These are phyloP conservation scores for Simplicillium sp. DNA, from an alignment of 2,329 filamentous ascomycete genomes.

Conservation along the genomic window DNA sequence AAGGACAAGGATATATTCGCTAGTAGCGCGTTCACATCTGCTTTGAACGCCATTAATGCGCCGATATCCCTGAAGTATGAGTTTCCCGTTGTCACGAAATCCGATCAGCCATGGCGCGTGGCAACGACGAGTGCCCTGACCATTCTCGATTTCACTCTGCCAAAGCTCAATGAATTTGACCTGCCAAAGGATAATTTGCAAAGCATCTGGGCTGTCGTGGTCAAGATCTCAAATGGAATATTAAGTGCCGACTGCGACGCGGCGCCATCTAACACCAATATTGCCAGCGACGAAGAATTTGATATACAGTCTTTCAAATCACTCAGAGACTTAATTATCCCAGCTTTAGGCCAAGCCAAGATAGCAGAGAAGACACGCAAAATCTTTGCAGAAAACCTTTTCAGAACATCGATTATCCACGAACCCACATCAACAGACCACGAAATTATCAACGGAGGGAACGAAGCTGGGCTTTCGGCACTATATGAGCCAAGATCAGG, in stretches of 20 bases:
- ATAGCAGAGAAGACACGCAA: slow-evolving; percentile 60
- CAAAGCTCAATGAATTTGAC: slow-evolving; percentile 42
- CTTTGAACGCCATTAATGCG: slow-evolving; percentile 56
- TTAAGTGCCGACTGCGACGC: slow-evolving; percentile 51
- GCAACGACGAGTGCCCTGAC: slow-evolving; percentile 63
- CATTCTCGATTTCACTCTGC: slow-evolving; percentile 57
- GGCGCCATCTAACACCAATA: slow-evolving; percentile 32
- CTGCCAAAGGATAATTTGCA: slow-evolving; percentile 36
- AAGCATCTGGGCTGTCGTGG: slow-evolving; percentile 61
- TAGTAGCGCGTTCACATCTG: slow-evolving; percentile 55
- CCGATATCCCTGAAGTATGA: slow-evolving; percentile 74
- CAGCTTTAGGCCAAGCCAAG: slow-evolving; percentile 54
- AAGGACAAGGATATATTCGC: slow-evolving; percentile 58
- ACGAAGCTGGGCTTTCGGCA: slow-evolving; percentile 38
- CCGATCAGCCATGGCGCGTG: slow-evolving; percentile 66
- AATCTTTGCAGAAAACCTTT: slow-evolving; percentile 66
- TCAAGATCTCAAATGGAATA: slow-evolving; percentile 59
- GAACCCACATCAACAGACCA: slow-evolving; percentile 45
- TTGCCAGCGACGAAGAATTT: slow-evolving; percentile 65
- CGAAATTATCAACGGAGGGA: slow-evolving; percentile 37
- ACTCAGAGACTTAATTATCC: slow-evolving; percentile 64
- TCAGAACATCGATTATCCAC: slow-evolving; percentile 76
- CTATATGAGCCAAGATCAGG: slow-evolving; percentile 61
- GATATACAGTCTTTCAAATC: slow-evolving; percentile 67
- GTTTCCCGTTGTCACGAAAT: slow-evolving; percentile 63